Conservation (phyloP, 2,329 filamentous ascomycete species). For the Apiospora saccharicola region DNA sequence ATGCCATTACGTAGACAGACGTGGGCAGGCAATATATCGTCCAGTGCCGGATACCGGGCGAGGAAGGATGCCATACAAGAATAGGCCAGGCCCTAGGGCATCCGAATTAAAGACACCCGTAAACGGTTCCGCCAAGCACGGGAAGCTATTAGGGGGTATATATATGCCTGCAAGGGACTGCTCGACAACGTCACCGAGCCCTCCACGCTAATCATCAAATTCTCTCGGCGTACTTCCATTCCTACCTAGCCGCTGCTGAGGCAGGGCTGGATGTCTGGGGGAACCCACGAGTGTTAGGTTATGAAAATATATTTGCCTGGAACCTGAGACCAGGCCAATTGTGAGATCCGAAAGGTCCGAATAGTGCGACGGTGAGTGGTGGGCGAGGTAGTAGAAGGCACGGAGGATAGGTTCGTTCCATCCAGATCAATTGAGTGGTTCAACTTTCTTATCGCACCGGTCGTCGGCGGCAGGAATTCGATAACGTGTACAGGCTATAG, state of each 20-base stretch:
- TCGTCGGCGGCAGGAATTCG: background rate
- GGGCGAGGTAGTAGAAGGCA: background rate
- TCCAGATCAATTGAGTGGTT: background rate
- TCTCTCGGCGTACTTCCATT: background rate
- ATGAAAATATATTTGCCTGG: background rate
- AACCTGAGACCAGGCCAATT: background rate
- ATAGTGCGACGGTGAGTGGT: background rate
- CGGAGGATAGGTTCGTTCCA: background rate
- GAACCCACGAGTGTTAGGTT: background rate
- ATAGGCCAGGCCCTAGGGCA: background rate
- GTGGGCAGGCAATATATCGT: background rate
- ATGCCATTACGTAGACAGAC: background rate
- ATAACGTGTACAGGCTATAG: background rate
- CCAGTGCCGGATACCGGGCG: slow-evolving; percentile 6
- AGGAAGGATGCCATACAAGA: background rate
- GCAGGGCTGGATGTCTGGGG: background rate
- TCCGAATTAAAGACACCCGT: background rate
- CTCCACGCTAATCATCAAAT: background rate
- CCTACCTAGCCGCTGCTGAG: background rate
- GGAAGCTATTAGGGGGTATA: background rate
- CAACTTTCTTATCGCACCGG: background rate
- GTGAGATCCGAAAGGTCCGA: slow-evolving; percentile 6
- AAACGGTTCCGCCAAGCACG: background rate
- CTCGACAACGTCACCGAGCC: slow-evolving; percentile 2
- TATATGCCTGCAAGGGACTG: background rate